phyloP scores from a whole-genome alignment of 1,139 yeast species.

The Lipomyces yarrowii region DNA sequence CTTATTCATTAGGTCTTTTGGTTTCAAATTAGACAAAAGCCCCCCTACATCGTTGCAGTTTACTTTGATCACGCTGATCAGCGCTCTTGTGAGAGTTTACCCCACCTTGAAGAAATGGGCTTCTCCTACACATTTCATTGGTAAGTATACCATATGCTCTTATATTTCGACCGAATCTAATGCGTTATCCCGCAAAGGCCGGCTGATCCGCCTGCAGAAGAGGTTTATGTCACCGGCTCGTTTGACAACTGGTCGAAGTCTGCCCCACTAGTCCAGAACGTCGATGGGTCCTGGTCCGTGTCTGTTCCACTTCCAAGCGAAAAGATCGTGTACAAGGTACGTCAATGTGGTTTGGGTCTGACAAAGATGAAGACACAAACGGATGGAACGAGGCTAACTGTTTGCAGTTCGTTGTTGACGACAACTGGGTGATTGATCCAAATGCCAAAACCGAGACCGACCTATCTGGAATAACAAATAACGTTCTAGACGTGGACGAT shows the following conservation, averaged over 20 bases:
- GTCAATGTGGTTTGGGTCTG: slow-evolving; percentile 29
- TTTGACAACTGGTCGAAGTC: slow-evolving; percentile 66
- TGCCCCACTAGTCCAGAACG: slow-evolving; percentile 50
- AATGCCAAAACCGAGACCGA: slow-evolving; percentile 30
- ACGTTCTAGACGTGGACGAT: slow-evolving; percentile 25
- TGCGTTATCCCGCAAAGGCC: slow-evolving; percentile 18
- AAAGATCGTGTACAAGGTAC: slow-evolving; percentile 51
- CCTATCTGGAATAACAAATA: slow-evolving; percentile 28
- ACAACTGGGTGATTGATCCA: slow-evolving; percentile 51
- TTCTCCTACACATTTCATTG: slow-evolving; percentile 22
- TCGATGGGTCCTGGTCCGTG: slow-evolving; percentile 50
- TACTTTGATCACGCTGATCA: neutral
- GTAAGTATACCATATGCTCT: neutral
- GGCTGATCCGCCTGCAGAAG: slow-evolving; percentile 25
- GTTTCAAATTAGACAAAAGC: neutral
- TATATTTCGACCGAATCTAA: neutral
- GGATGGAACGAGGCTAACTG: slow-evolving; percentile 23
- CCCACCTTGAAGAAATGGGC: slow-evolving; percentile 9
- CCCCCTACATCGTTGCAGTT: neutral
- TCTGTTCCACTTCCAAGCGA: slow-evolving; percentile 44
- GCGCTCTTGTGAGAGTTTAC: neutral
- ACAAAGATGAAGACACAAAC: slow-evolving; percentile 5
- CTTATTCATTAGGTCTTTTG: neutral
- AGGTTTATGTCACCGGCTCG: slow-evolving; percentile 63
- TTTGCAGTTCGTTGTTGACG: slow-evolving; percentile 62